These are phyloP conservation scores for Pinus tabuliformis DNA, from an alignment of 75 land plant genomes.

Conservation along the genomic window DNA sequence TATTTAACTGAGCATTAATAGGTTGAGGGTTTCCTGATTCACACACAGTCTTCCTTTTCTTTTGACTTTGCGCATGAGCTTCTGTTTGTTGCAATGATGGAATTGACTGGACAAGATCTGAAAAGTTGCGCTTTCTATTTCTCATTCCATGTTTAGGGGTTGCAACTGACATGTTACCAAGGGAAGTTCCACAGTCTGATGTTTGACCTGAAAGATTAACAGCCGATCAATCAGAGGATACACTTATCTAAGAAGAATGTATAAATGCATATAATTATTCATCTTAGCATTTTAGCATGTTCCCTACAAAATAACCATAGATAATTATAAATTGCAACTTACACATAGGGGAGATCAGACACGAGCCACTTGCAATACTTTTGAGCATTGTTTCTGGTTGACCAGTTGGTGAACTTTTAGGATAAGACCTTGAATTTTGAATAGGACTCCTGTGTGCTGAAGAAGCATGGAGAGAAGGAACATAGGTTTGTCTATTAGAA, in stretches of 20 bases:
- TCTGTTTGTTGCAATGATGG: conserved; percentile 56
- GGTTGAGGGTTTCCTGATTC: conserved; percentile 16
- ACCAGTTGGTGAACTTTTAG: conserved; percentile 23
- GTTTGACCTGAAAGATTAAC: conserved; percentile 37
- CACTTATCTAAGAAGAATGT: conserved; percentile 1
- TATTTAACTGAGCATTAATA: conserved; percentile 11
- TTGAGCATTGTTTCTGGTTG: background rate
- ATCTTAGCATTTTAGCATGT: background rate
- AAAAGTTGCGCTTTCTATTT: conserved; percentile 56
- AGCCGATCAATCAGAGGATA: background rate
- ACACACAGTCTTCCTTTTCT: conserved; percentile 47
- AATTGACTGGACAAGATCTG: conserved; percentile 55
- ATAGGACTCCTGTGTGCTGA: conserved; percentile 41
- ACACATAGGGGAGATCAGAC: conserved; percentile 28
- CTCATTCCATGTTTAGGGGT: conserved; percentile 17
- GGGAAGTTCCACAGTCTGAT: conserved; percentile 18
- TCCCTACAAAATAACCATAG: background rate
- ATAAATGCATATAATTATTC: background rate
- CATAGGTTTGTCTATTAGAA: conserved; percentile 44
- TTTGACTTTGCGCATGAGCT: conserved; percentile 13
- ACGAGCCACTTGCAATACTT: conserved; percentile 17
- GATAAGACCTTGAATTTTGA: conserved; percentile 24
- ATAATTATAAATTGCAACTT: conserved; percentile 21
- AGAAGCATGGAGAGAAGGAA: conserved; percentile 23
- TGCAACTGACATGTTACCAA: conserved; percentile 5